These are phyloP conservation scores for Yarrowia yakushimensis DNA, from an alignment of 805 yeast genomes.

Conservation along the genomic window DNA sequence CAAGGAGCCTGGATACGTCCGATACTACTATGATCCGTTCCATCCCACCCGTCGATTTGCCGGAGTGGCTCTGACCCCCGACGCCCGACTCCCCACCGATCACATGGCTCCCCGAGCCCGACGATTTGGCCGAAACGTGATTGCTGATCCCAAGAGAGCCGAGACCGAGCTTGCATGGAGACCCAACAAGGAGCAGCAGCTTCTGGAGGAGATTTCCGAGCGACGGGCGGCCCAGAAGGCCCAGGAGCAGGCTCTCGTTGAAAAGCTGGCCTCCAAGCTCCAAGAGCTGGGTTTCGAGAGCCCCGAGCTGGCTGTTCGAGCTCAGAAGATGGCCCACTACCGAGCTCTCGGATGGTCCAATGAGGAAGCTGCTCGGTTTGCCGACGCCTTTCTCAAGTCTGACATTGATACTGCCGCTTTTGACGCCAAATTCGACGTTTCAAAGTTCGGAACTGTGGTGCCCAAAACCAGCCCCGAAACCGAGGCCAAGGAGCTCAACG, in stretches of 20 bases:
- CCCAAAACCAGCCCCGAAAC: slow-evolving; percentile 3
- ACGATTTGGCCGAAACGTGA: slow-evolving; percentile 68
- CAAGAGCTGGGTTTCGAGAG: not conserved
- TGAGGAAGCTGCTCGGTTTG: slow-evolving; percentile 12
- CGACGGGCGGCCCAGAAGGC: not conserved
- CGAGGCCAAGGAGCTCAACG: not conserved
- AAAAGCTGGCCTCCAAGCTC: not conserved
- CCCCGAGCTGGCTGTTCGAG: not conserved
- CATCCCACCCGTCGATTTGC: slow-evolving; percentile 89
- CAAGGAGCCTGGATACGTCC: slow-evolving; percentile 85
- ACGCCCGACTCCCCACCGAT: slow-evolving; percentile 70
- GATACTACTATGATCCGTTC: slow-evolving; percentile 91
- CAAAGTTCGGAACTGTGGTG: not conserved
- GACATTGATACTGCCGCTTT: not conserved
- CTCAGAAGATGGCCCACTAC: slow-evolving; percentile 7
- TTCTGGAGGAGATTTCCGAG: slow-evolving; percentile 10
- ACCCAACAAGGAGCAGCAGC: slow-evolving; percentile 19
- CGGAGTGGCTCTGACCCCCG: slow-evolving; percentile 74
- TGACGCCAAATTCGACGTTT: slow-evolving; percentile 6
- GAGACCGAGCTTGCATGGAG: slow-evolving; percentile 49
- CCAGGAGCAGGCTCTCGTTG: not conserved
- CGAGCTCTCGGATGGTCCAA: slow-evolving; percentile 13
- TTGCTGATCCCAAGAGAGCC: slow-evolving; percentile 51
- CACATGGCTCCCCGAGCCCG: slow-evolving; percentile 88
- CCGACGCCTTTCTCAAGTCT: slow-evolving; percentile 8